Base-by-base conservation (phyloP, 495 filamentous ascomycete species). In the Sphaerosporella brunnea region DNA sequence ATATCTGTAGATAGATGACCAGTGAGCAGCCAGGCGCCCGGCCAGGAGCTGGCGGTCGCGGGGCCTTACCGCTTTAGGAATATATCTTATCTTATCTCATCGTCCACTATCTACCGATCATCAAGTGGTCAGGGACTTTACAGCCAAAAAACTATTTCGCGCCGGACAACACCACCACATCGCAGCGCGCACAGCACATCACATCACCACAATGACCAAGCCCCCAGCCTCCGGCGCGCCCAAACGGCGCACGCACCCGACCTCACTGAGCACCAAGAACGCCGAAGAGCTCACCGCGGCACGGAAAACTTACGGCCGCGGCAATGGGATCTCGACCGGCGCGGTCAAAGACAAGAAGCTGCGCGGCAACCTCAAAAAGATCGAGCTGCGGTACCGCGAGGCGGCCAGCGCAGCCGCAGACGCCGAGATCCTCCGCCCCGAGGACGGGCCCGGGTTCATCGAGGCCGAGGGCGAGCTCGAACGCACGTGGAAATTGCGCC, bases 391-490 rank as follows among this genome's bases (percentile, higher is more conserved):
- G 61, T 86, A 87, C 64, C 75, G 86, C 62, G 72, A 78, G 56
- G 87, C 87, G 1, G 65, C 79, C 0, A 63, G 90, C 7, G 77
- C 78, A 60, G 83, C 88, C 3, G 84, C 87, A 61, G 86, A 96
- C 75, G 84, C 86, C 4, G 92, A 96, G 67, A 93, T 96, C 51
- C 69, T 97, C 36, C 73, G 88, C 30, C 88, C 94, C 62, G 82
- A 93, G 56, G 1, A 1, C 19, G 70, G 77, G n/a, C 68, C 72
- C 16, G 90, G 90, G 4, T 90, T 90, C 53, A 64, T 97, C 30
- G 82, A 96, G 62, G 74, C 92, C 10, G 92, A 97, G 68, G 19
- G 88, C 82, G 62, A 37, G 24, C 71, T 97, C 41, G 90, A 97
- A 61, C 68, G 74, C 59, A 96, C 90, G 11, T 97, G 88, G 64